phyloP scores from a whole-genome alignment of 2,329 filamentous ascomycete genomes.

The Clarireedia sp. region DNA sequence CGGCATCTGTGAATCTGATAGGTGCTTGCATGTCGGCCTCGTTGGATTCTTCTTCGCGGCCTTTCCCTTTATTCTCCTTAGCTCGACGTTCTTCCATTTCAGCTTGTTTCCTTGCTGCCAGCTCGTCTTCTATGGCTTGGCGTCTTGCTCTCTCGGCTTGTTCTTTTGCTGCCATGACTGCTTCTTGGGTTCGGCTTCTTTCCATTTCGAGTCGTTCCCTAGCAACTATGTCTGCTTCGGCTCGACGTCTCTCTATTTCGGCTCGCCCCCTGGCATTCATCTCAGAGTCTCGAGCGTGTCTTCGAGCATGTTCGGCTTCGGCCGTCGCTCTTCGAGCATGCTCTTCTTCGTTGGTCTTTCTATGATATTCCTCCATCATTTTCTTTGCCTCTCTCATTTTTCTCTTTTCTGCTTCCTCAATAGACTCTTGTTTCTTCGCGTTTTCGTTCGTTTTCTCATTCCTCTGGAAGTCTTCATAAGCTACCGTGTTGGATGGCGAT shows the following conservation, averaged over 20 bases:
- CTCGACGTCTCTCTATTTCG: too few species aligned
- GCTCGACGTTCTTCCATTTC: neutral
- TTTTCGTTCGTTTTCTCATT: neutral
- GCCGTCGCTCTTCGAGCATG: too few species aligned
- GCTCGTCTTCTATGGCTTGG: too few species aligned
- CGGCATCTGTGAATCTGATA: conserved; percentile 75
- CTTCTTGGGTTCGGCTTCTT: too few species aligned
- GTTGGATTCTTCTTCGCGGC: neutral
- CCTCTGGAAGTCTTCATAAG: neutral
- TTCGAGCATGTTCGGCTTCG: too few species aligned
- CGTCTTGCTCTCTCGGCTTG: too few species aligned
- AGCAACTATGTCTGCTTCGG: too few species aligned
- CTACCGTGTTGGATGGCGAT: neutral
- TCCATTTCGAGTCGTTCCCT: too few species aligned
- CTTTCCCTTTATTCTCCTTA: neutral
- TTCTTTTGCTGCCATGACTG: too few species aligned
- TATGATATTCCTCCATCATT: neutral
- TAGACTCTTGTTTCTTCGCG: neutral
- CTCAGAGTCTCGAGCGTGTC: too few species aligned
- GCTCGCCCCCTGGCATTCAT: too few species aligned
- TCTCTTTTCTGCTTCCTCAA: neutral
- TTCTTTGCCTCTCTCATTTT: neutral
- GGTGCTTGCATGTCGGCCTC: neutral
- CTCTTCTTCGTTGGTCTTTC: neutral
- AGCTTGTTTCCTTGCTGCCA: too few species aligned